Evolutionary conservation across 441 rosid genomes (phyloP).

Genomic region (Iberis amara): DNA sequence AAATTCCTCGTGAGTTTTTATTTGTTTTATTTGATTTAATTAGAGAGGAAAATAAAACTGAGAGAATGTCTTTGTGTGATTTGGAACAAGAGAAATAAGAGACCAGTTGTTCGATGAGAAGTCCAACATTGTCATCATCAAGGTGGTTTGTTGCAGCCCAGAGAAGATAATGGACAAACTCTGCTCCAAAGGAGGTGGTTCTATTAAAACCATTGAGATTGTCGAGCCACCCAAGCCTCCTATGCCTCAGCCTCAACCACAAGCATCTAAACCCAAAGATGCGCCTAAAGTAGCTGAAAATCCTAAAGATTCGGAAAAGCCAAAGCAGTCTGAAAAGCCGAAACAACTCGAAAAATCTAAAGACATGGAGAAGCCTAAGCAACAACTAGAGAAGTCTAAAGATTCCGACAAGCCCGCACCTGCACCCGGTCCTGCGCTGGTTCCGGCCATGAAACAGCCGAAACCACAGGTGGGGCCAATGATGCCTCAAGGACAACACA

Average conservation of each 20-base stretch:
- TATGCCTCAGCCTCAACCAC: conserved; percentile 17
- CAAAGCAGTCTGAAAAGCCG: conserved; percentile 26
- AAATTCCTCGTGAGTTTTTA: conserved; percentile 58
- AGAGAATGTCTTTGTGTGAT: conserved; percentile 32
- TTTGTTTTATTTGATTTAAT: background rate
- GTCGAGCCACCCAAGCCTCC: conserved; percentile 29
- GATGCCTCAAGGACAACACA: conserved; percentile 24
- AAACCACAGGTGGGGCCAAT: conserved; percentile 17
- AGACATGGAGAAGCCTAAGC: conserved; percentile 22
- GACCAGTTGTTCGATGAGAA: conserved; percentile 58
- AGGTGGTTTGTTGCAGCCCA: conserved; percentile 65
- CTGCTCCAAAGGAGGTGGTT: conserved; percentile 46
- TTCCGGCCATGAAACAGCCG: conserved; percentile 18
- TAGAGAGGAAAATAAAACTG: conserved; percentile 29
- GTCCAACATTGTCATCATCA: conserved; percentile 52
- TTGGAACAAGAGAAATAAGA: conserved; percentile 64
- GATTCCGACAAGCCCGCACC: conserved; percentile 10
- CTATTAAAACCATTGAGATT: conserved; percentile 56
- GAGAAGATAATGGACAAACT: conserved; percentile 60
- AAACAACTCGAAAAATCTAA: conserved; percentile 17
- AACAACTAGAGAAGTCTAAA: conserved; percentile 10
- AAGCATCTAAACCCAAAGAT: conserved; percentile 14
- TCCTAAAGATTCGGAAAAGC: conserved; percentile 26
- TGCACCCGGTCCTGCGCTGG: background rate
- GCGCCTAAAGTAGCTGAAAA: conserved; percentile 23